These are phyloP conservation scores for Rosellinia necatrix DNA, from an alignment of 2,329 filamentous ascomycete species.

Conservation along the genomic window DNA sequence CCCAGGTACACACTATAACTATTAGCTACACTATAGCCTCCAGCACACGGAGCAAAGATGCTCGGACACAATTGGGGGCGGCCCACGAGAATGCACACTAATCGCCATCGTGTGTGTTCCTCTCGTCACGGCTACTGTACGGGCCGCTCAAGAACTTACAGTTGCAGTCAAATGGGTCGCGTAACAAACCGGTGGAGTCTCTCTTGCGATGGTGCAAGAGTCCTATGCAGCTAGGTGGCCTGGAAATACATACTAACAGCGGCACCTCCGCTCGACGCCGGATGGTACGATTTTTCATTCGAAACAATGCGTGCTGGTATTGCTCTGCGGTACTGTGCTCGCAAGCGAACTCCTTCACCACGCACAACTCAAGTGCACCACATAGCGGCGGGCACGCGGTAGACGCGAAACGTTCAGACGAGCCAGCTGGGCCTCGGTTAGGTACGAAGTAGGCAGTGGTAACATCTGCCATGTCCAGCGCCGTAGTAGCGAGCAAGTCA, in stretches of 20 bases:
- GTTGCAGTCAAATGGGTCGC: conserved; percentile 11
- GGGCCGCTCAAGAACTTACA: neutral
- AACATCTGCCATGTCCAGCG: conserved; percentile 37
- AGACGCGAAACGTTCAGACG: too few relatives aligned
- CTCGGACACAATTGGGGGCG: too few relatives aligned
- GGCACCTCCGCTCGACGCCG: neutral
- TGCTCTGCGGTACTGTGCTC: neutral
- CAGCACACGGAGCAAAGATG: too few relatives aligned
- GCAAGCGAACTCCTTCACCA: conserved; percentile 11
- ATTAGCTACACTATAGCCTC: too few relatives aligned
- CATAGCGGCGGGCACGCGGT: too few relatives aligned
- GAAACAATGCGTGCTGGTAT: conserved; percentile 7
- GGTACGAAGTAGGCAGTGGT: conserved; percentile 24
- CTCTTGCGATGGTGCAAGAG: neutral
- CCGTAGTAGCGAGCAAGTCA: conserved; percentile 33
- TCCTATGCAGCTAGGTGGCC: neutral
- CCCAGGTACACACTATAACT: too few relatives aligned
- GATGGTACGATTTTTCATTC: conserved; percentile 18
- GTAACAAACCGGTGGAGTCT: conserved; percentile 18
- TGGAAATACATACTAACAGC: conserved; percentile 7
- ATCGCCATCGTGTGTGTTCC: neutral
- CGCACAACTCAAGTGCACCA: neutral
- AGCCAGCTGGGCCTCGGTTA: neutral
- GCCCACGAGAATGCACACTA: too few relatives aligned
- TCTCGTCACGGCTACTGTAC: neutral